A percentile compares a stretch with the other conserved stretches of the same genome.
phyloP scores from a whole-genome alignment of 805 yeast genomes.

The Yarrowia keelungensis region DNA sequence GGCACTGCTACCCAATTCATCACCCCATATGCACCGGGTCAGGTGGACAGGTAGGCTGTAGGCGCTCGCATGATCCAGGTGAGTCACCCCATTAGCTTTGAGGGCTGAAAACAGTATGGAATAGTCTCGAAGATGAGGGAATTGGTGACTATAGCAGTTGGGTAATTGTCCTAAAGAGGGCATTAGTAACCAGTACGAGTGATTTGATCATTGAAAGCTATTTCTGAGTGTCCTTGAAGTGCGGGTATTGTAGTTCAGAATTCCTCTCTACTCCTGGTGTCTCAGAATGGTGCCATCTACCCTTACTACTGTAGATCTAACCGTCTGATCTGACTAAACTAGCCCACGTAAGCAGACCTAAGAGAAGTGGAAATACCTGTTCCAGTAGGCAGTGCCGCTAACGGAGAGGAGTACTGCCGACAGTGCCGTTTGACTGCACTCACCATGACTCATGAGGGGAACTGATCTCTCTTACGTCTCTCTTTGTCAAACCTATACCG shows the following conservation, averaged over 20 bases:
- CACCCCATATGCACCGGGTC: slow-evolving; percentile 1
- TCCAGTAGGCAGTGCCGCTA: neutral
- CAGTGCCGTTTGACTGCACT: no score
- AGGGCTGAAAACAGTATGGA: neutral
- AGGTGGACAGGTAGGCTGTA: slow-evolving; percentile 11
- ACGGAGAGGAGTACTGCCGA: no score
- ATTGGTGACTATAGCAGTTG: no score
- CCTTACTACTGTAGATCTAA: neutral
- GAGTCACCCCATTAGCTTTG: slow-evolving; percentile 17
- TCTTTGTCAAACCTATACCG: neutral
- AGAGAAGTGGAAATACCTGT: neutral
- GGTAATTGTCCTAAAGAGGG: no score
- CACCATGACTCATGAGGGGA: no score
- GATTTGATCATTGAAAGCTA: no score
- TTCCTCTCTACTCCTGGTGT: neutral
- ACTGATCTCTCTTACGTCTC: neutral
- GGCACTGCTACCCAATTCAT: no score
- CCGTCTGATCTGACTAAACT: neutral
- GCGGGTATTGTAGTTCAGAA: no score
- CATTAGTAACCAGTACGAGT: no score
- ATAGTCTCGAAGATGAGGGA: neutral
- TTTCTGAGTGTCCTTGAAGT: no score
- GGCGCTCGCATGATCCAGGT: slow-evolving; percentile 31
- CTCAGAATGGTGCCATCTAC: neutral
- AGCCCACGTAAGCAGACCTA: neutral